Evolutionary conservation across 208 protist genomes (phyloP).

Genomic region (Leishmania aethiopica): DNA sequence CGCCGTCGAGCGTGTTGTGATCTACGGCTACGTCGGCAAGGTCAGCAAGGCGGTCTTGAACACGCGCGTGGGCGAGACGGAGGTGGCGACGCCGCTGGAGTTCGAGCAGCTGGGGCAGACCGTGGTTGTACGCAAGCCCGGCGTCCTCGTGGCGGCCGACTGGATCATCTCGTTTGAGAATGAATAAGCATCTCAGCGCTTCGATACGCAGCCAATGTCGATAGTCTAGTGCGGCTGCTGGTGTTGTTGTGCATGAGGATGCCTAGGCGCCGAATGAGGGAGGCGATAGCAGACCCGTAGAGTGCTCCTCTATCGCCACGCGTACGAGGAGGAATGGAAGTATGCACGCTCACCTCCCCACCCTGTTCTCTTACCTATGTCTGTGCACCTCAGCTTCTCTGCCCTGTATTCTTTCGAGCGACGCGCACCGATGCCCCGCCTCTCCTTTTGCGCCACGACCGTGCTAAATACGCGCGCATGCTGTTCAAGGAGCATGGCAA

Average conservation of each 20-base stretch:
- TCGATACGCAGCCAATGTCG: background rate
- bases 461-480: background rate
- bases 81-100: constrained; percentile 36
- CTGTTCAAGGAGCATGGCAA: background rate
- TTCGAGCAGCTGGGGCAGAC: constrained; percentile 57
- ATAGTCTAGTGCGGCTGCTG: background rate
- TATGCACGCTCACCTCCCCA: too few species aligned
- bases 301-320: background rate
- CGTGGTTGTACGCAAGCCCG: constrained; percentile 67
- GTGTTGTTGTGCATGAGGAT: background rate
- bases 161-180: constrained; percentile 66
- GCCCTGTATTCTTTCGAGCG: background rate
- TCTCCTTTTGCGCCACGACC: background rate
- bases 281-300: background rate
- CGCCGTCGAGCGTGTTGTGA: constrained; percentile 67
- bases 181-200: constrained; percentile 1
- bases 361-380: background rate
- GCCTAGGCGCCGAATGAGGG: too few species aligned
- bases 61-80: background rate
- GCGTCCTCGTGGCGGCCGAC: constrained; percentile 48
- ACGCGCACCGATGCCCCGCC: background rate
- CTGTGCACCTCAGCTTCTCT: background rate
- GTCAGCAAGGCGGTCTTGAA: constrained; percentile 15
- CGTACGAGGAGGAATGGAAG: background rate
- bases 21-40: constrained; percentile 60